Evolutionary conservation across 495 filamentous ascomycete species (phyloP), one percentile per base, ranked within the genome.

Genomic region (Geoglossum glabrum): DNA sequence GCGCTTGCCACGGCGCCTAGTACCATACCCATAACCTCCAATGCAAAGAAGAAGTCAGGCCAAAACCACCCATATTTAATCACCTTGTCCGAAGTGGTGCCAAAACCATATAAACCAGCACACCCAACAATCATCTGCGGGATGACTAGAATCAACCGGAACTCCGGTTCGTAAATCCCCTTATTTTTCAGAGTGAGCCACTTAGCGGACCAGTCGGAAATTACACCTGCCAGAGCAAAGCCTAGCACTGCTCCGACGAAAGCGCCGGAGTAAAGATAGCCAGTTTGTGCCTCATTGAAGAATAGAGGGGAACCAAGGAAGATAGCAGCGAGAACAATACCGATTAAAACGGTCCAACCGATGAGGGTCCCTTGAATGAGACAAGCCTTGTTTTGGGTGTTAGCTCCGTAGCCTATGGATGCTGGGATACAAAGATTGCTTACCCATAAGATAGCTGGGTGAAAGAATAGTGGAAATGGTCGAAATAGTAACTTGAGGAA

Each of bases 291-390:
- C 67, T 93, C 86, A 60, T 75, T 70, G 71, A 90, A 95, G 74
- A 77, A 90, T 27, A 89, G 73, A 0, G 90, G 90, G 2, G 84
- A 79, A 9, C 80, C 78, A 26, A 90, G 72, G 70, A 94, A 90
- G 57, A 95, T 82, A 55, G 80, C 81, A 9, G 86, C 88, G 26
- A 95, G 70, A 56, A 92, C 79, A 27, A 95, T 85, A 51, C 89
- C 89, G 55, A 96, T 92, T 64, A 96, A 83, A 8, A 95, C 90
- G 3, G 87, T 89, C 90, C 90, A 96, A 59, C 90, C 90, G 61
- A 96, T 93, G 59, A 95, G 74, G 0, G 86, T 79, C 13, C 89
- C 89, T 75, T 96, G 90, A 47, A 87, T 94, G 1, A 96, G 72
- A 65, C 84, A 90, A 10, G 86, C 87, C 28, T 59, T n/a, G 51